Percentiles rank a stretch among this genome's conserved stretches.
Conservation (phyloP, 306 rosid genomes). For the Ammopiptanthus mongolicus region DNA sequence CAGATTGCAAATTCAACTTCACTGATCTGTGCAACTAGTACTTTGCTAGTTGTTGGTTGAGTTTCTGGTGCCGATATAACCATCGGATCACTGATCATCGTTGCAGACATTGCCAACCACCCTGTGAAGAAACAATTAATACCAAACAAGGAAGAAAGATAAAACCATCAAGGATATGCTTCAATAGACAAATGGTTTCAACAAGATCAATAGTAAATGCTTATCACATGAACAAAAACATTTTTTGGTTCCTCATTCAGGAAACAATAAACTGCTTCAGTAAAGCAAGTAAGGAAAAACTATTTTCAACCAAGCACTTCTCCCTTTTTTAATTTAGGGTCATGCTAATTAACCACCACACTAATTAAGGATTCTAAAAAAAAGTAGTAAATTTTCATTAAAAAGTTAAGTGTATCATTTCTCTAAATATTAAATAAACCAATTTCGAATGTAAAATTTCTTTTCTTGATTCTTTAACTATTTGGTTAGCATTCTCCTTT, state of each 20-base stretch:
- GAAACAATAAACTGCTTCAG: not conserved
- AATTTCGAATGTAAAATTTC: too few relatives aligned
- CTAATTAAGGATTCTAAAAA: too few relatives aligned
- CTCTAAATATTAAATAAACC: too few relatives aligned
- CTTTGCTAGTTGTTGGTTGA: constrained; percentile 35
- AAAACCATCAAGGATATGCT: not conserved
- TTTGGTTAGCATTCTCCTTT: too few relatives aligned
- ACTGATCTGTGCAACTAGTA: constrained; percentile 29
- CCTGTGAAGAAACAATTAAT: constrained; percentile 28
- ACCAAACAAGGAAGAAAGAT: not conserved
- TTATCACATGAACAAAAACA: not conserved
- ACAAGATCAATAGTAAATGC: not conserved
- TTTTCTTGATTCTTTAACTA: too few relatives aligned
- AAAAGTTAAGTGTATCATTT: too few relatives aligned
- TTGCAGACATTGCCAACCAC: constrained; percentile 63
- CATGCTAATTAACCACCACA: too few relatives aligned
- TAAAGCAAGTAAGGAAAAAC: not conserved
- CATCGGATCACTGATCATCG: constrained; percentile 60
- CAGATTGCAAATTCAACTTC: constrained; percentile 79
- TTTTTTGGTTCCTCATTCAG: not conserved
- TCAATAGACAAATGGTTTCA: not conserved
- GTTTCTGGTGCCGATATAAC: constrained; percentile 52
- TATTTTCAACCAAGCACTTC: not conserved
- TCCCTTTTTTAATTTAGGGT: not conserved
- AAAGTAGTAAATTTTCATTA: too few relatives aligned